Conservation (phyloP, 192 early-diverging fungal genomes). For the Coemansia sp. region DNA sequence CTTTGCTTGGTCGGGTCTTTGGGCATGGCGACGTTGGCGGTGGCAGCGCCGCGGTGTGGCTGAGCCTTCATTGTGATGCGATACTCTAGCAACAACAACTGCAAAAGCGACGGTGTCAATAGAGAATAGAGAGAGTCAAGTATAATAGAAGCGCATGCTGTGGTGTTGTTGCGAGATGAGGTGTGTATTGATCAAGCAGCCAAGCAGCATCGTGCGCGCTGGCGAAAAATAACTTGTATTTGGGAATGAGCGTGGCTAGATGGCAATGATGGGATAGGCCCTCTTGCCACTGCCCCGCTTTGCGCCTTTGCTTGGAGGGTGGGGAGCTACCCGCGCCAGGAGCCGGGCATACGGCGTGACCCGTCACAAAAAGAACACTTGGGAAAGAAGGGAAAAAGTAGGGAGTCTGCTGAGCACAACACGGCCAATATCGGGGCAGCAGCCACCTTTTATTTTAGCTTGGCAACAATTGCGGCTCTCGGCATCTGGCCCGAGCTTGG, state of each 20-base stretch:
- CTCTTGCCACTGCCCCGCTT: neutral
- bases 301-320: too few relatives aligned
- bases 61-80: neutral
- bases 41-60: conserved; percentile 1
- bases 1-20: conserved; percentile 1
- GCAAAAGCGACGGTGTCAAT: neutral
- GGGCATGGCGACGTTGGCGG: neutral
- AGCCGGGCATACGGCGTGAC: neutral
- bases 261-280: conserved; percentile 2
- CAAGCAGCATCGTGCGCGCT: neutral
- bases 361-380: neutral
- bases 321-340: neutral
- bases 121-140: neutral
- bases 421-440: neutral
- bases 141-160: neutral
- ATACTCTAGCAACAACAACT: neutral
- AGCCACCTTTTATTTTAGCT: conserved; percentile 1
- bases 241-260: neutral
- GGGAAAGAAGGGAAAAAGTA: neutral
- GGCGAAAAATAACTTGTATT: neutral
- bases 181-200: neutral
- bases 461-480: neutral
- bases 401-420: neutral
- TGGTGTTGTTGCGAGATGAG: neutral
- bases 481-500: conserved; percentile 1